phyloP scores from a whole-genome alignment of 352 stramenopile species.

The Phytophthora cactorum region DNA sequence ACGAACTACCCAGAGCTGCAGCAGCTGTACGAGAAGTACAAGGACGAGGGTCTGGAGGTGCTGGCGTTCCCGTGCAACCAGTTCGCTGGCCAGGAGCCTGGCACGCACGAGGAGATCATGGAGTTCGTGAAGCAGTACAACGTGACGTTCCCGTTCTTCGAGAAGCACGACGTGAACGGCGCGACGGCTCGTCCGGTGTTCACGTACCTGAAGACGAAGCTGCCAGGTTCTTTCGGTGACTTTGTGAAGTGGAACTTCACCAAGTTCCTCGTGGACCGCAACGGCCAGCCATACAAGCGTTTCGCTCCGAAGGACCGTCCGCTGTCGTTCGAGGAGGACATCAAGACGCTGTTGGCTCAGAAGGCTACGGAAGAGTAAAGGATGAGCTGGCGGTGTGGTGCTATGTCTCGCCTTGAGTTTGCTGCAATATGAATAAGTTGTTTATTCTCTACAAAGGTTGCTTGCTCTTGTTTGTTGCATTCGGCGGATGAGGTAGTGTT shows the following conservation, averaged over 20 bases:
- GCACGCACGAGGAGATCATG: slow-evolving; percentile 83
- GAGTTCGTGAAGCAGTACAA: slow-evolving; percentile 69
- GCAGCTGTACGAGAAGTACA: slow-evolving; percentile 77
- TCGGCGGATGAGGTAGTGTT: no score
- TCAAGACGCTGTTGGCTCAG: slow-evolving; percentile 41
- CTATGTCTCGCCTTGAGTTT: no score
- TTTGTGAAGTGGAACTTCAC: slow-evolving; percentile 93
- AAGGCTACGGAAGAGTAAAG: not conserved
- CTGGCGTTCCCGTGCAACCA: slow-evolving; percentile 93
- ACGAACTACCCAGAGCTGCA: slow-evolving; percentile 89
- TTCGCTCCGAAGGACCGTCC: slow-evolving; percentile 72
- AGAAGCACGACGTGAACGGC: slow-evolving; percentile 91
- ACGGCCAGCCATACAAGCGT: slow-evolving; percentile 82
- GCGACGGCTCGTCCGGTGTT: slow-evolving; percentile 80
- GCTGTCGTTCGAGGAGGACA: slow-evolving; percentile 74
- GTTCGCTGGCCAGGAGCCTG: slow-evolving; percentile 59
- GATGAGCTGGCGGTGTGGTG: no score
- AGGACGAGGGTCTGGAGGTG: slow-evolving; percentile 63
- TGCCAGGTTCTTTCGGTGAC: slow-evolving; percentile 68
- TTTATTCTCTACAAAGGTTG: no score
- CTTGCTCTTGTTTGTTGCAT: no score
- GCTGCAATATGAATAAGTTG: no score
- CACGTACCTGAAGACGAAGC: slow-evolving; percentile 81
- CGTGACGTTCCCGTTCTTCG: slow-evolving; percentile 53
- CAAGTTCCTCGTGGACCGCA: slow-evolving; percentile 91